A percentile compares a stretch with the other conserved stretches of the same genome.
Evolutionary conservation across 1,284 basidiomycete genomes (phyloP).

Genomic region (Baeospora myosura): DNA sequence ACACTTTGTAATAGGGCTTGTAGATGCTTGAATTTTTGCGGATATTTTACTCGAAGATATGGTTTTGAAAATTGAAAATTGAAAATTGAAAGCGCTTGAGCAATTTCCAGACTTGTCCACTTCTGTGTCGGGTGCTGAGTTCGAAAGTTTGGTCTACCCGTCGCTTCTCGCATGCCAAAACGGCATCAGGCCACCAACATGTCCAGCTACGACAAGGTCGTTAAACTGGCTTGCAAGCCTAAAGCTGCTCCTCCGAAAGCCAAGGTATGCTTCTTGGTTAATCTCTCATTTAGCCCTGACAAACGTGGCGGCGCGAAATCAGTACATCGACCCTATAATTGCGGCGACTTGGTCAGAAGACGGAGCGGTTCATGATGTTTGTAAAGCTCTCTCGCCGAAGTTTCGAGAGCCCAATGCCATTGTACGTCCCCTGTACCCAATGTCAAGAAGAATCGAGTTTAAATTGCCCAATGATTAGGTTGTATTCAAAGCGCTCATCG

Average conservation of each 20-base stretch:
- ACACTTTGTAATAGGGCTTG: too few species aligned
- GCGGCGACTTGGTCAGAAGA: conserved; percentile 92
- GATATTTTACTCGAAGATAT: too few species aligned
- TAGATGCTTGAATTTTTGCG: too few species aligned
- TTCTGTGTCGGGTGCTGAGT: too few species aligned
- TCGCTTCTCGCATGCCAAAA: too few species aligned
- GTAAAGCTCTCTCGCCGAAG: conserved; percentile 76
- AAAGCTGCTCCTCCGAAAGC: conserved; percentile 90
- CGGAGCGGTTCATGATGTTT: conserved; percentile 86
- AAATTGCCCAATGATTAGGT: conserved; percentile 42
- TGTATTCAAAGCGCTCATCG: conserved; percentile 94
- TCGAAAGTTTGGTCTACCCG: too few species aligned
- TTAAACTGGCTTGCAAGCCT: conserved; percentile 91
- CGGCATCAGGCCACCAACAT: conserved; percentile 32
- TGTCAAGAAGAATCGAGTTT: conserved; percentile 7
- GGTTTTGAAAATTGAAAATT: too few species aligned
- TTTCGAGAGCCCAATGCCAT: conserved; percentile 87
- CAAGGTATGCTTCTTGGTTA: conserved; percentile 49
- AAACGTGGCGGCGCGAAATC: conserved; percentile 8
- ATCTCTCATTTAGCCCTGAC: conserved; percentile 1
- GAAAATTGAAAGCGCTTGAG: too few species aligned
- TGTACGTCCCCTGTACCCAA: conserved; percentile 40
- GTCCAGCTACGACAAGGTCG: conserved; percentile 80
- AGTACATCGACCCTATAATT: conserved; percentile 89
- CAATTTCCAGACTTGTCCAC: too few species aligned